Evolutionary conservation across 2,329 filamentous ascomycete genomes (phyloP).

Genomic region (Mollisia scopiformis): DNA sequence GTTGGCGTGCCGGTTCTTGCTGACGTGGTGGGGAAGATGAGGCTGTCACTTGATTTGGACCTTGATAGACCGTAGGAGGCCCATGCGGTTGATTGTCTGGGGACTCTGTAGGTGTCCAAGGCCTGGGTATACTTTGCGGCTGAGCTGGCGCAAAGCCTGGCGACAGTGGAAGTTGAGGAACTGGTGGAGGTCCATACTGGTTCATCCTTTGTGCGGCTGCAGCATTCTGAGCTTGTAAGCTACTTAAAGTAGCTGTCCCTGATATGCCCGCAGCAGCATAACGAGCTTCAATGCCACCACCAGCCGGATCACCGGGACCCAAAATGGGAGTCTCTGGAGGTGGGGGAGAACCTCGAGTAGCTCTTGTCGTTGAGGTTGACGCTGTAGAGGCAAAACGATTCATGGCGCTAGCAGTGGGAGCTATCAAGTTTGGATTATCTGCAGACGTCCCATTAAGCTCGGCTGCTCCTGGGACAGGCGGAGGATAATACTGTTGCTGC

Average conservation of each 20-base stretch:
- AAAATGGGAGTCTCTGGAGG: constrained; percentile 90
- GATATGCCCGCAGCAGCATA: constrained; percentile 92
- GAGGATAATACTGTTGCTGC: constrained; percentile 58
- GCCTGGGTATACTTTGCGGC: constrained; percentile 54
- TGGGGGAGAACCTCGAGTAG: constrained; percentile 89
- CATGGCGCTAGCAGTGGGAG: constrained; percentile 46
- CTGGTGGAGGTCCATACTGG: constrained; percentile 66
- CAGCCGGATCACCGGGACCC: constrained; percentile 69
- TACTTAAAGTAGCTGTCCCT: constrained; percentile 79
- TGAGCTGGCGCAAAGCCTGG: constrained; percentile 33
- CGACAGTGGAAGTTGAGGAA: constrained; percentile 41
- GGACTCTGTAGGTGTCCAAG: constrained; percentile 94
- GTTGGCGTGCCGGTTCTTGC: constrained; percentile 24
- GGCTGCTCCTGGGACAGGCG: constrained; percentile 45
- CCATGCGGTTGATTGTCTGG: constrained; percentile 87
- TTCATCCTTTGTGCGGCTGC: constrained; percentile 81
- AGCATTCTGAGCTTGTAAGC: constrained; percentile 72
- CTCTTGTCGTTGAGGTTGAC: constrained; percentile 90
- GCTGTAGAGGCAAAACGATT: constrained; percentile 78
- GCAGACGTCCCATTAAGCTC: constrained; percentile 25
- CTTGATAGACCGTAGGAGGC: constrained; percentile 90
- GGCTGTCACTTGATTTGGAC: constrained; percentile 66
- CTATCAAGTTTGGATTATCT: constrained; percentile 25
- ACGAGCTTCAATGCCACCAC: constrained; percentile 84
- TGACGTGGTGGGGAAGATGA: constrained; percentile 47